phyloP scores from a whole-genome alignment of 805 yeast genomes.

The Cephaloascus fragrans region DNA sequence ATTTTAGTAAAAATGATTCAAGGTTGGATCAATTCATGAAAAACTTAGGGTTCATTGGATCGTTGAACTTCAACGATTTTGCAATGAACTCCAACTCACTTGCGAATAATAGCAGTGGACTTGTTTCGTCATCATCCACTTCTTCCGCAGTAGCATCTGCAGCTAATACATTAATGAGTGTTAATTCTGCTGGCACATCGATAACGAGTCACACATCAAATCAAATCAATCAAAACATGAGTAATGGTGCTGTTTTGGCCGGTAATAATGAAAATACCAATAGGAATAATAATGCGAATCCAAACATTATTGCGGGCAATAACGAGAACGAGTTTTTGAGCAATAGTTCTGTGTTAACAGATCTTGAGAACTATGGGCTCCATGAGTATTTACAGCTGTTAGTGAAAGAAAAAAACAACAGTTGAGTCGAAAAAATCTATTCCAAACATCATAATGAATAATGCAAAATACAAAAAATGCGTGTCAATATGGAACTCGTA shows the following conservation, averaged over 20 bases:
- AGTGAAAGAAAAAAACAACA: not conserved
- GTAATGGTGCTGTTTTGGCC: not conserved
- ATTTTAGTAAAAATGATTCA: conserved; percentile 5
- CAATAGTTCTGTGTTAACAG: not conserved
- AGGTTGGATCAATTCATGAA: conserved; percentile 8
- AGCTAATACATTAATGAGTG: no score
- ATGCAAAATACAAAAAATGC: not conserved
- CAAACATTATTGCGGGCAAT: not conserved
- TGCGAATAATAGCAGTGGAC: no score
- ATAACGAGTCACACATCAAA: no score
- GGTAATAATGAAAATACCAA: not conserved
- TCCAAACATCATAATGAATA: no score
- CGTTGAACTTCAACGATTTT: not conserved
- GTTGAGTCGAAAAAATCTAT: not conserved
- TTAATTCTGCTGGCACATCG: no score
- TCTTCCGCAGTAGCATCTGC: no score
- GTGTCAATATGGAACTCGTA: no score
- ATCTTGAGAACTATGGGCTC: conserved; percentile 2
- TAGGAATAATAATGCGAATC: not conserved
- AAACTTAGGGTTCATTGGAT: conserved; percentile 6
- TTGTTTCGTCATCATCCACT: no score
- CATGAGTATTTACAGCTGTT: conserved; percentile 4
- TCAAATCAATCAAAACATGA: not conserved
- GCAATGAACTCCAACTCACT: not conserved
- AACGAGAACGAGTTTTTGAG: not conserved